Evolutionary conservation across 177 flowering plant species (phyloP), one percentile per base, ranked within the genome.

Genomic region (Vitis hybrid): DNA sequence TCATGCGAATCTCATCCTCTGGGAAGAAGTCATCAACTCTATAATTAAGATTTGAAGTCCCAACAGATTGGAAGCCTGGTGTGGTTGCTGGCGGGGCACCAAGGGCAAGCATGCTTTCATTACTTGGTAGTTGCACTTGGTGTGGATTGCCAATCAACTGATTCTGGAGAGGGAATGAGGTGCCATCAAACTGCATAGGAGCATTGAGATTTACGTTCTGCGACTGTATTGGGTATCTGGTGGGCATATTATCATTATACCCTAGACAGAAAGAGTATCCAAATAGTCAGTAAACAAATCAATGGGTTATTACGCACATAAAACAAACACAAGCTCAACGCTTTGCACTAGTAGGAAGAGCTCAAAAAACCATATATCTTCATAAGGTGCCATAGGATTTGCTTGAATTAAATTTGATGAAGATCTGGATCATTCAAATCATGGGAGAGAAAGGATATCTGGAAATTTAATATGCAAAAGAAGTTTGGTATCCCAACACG

Each of bases 1-100:
- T 88, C 85, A 85, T 77, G 40, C 95, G 94, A 56, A 95, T 91
- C 50, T 95, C 98, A 58, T 95, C 98, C 81, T 93, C 99, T 4
- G 94, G 64, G 68, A 88, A 76, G 50, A 84, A 84, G 52, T 85
- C 89, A 49, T 89, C 95, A 55, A 75, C 65, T 62, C 86, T 92
- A 21, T 85, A 67, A 68, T 73, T 32, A 50, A 70, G 54, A 76
- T 78, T 82, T 56, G 90, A 69, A 51, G 88, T 50, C 46, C 82
- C 80, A 16, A 64, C 68, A 32, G 72, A 56, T 59, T 85, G 88
- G 75, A 81, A 86, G 52, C 68, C 84, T 18, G 84, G 71, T 63
- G 75, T 58, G 5, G 91, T 76, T 69, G 92, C 64, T 21, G 82
- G 88, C 62, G 91, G 78, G 21, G 82, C 87, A 65, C 84, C 91